Percentiles rank a stretch among this genome's conserved stretches.
Conservation (phyloP, 306 rosid species). For the Ammopiptanthus mongolicus region DNA sequence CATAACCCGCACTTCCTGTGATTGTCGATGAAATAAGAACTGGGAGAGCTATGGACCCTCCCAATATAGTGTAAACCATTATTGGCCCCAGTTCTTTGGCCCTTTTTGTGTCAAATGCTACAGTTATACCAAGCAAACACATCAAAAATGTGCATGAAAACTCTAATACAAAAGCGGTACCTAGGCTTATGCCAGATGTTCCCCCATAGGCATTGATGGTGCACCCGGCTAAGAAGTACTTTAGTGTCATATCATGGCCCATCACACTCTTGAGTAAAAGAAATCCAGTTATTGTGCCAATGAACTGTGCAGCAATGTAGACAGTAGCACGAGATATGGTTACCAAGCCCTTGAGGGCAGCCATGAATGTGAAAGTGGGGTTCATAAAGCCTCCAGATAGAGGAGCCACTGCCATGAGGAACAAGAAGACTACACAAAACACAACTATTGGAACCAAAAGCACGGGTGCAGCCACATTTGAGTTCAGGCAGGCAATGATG, state of each 20-base stretch:
- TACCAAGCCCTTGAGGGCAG: background rate
- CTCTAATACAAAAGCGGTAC: conserved; percentile 3
- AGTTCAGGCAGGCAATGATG: background rate
- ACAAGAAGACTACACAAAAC: background rate
- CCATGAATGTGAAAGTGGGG: background rate
- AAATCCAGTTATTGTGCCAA: conserved; percentile 12
- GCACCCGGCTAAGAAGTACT: conserved; percentile 10
- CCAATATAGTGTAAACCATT: background rate
- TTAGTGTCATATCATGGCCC: background rate
- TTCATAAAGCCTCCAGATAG: background rate
- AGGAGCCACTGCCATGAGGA: background rate
- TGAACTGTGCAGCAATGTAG: background rate
- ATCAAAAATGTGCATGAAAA: conserved; percentile 6
- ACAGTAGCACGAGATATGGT: background rate
- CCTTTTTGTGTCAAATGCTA: background rate
- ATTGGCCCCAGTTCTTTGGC: background rate
- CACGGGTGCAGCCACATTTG: background rate
- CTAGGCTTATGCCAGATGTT: background rate
- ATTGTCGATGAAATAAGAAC: background rate
- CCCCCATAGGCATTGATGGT: background rate
- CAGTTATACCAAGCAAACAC: background rate
- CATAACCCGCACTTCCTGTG: background rate
- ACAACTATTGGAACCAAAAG: background rate
- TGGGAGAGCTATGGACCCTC: background rate
- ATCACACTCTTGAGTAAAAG: conserved; percentile 7